Evolutionary conservation across 2,329 filamentous ascomycete species (phyloP).

Genomic region (Beauveria asiatica): DNA sequence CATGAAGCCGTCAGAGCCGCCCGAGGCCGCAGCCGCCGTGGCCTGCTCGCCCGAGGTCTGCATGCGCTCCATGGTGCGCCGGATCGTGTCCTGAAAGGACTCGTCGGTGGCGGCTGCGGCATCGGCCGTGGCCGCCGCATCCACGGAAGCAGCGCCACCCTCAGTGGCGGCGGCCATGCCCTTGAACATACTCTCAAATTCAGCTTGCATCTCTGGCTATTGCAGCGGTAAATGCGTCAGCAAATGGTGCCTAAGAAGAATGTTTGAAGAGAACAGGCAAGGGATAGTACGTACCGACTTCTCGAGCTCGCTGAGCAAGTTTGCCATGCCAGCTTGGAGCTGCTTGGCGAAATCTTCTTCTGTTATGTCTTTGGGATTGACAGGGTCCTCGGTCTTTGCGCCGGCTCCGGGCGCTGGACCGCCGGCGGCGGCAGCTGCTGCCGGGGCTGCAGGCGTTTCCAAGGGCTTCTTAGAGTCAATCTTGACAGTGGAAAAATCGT

Average conservation of each 20-base stretch:
- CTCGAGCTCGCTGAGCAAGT: slow-evolving; percentile 65
- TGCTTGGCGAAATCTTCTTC: slow-evolving; percentile 77
- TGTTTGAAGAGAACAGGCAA: not conserved
- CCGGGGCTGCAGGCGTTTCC: slow-evolving; percentile 18
- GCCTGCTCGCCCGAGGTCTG: slow-evolving; percentile 79
- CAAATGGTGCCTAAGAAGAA: not conserved
- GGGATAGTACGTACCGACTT: slow-evolving; percentile 35
- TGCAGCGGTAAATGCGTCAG: not conserved
- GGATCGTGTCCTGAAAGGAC: slow-evolving; percentile 86
- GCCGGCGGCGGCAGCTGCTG: slow-evolving; percentile 9
- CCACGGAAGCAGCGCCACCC: slow-evolving; percentile 28
- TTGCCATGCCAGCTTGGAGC: slow-evolving; percentile 84
- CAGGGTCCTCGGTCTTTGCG: slow-evolving; percentile 10
- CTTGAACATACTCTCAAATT: slow-evolving; percentile 72
- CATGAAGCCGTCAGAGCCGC: slow-evolving; percentile 68
- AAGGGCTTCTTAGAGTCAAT: slow-evolving; percentile 24
- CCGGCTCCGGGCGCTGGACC: slow-evolving; percentile 12
- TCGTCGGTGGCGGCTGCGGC: slow-evolving; percentile 43
- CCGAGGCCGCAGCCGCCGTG: slow-evolving; percentile 64
- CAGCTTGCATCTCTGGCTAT: slow-evolving; percentile 63
- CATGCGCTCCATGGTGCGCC: slow-evolving; percentile 93
- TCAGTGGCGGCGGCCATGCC: slow-evolving; percentile 52
- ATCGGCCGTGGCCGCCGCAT: slow-evolving; percentile 26
- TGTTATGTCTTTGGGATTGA: slow-evolving; percentile 37
- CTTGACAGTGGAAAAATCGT: slow-evolving; percentile 71